Conservation (phyloP, 495 filamentous ascomycete genomes). For the Aspergillus bertholletiae region DNA sequence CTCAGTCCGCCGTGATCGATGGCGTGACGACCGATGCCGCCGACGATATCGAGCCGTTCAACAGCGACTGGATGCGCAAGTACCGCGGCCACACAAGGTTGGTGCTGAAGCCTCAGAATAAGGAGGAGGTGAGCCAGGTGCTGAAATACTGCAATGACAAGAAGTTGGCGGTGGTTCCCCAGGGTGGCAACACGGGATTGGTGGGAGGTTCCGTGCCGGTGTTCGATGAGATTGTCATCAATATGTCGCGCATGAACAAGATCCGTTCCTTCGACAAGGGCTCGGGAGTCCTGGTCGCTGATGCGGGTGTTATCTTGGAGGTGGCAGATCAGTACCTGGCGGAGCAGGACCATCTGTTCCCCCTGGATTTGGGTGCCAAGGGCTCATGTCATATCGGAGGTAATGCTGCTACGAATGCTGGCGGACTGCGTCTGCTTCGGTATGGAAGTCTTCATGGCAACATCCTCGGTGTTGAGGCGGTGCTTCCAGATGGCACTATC, state of each 20-base stretch:
- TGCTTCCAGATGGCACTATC: slow-evolving; percentile 87
- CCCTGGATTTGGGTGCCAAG: slow-evolving; percentile 92
- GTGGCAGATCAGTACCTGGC: slow-evolving; percentile 79
- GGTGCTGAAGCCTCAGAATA: slow-evolving; percentile 78
- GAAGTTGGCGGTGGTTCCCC: slow-evolving; percentile 89
- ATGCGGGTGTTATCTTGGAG: slow-evolving; percentile 89
- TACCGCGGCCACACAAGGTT: slow-evolving; percentile 87
- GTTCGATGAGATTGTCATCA: slow-evolving; percentile 97
- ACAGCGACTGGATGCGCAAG: slow-evolving; percentile 98
- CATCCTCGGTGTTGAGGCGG: slow-evolving; percentile 87
- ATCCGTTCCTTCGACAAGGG: slow-evolving; percentile 90
- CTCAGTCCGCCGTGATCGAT: slow-evolving; percentile 76
- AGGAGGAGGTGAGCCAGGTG: slow-evolving; percentile 82
- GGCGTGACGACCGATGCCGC: slow-evolving; percentile 67
- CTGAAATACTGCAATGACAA: slow-evolving; percentile 91
- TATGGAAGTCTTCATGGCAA: slow-evolving; percentile 94
- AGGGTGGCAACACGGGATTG: slow-evolving; percentile 93
- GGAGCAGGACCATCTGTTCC: slow-evolving; percentile 79
- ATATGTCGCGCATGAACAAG: slow-evolving; percentile 79
- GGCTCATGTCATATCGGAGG: slow-evolving; percentile 96
- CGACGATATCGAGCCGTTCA: slow-evolving; percentile 87
- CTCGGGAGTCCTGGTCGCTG: slow-evolving; percentile 83
- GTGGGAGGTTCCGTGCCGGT: slow-evolving; percentile 94
- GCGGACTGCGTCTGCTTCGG: slow-evolving; percentile 81
- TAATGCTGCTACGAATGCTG: slow-evolving; percentile 97